Evolutionary conservation across 768 basidiomycete species (phyloP).

Genomic region (Lentinula sp.): DNA sequence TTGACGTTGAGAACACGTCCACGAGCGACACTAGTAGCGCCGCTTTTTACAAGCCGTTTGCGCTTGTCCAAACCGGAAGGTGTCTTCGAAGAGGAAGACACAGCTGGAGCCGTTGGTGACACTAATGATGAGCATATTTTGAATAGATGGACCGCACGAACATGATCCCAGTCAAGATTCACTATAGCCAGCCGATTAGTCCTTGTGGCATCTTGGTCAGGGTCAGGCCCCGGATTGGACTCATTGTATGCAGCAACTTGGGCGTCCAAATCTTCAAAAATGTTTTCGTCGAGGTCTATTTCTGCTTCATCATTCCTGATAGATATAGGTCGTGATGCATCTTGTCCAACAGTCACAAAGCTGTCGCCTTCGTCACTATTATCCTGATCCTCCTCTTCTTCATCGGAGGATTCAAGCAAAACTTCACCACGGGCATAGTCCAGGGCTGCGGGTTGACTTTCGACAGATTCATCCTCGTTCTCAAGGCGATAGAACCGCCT

Average conservation of each 20-base stretch:
- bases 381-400: conserved; percentile 52
- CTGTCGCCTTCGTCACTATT: conserved; percentile 32
- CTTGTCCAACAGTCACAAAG: conserved; percentile 45
- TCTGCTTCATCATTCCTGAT: conserved; percentile 40
- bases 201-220: conserved; percentile 29
- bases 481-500: conserved; percentile 77
- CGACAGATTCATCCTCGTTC: conserved; percentile 30
- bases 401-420: conserved; percentile 82
- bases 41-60: conserved; percentile 12
- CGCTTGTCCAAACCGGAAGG: conserved; percentile 11
- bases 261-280: conserved; percentile 64
- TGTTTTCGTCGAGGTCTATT: conserved; percentile 78
- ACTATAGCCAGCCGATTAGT: conserved; percentile 83
- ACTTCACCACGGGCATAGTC: conserved; percentile 92
- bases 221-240: conserved; percentile 38
- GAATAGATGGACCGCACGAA: conserved; percentile 84
- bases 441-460: conserved; percentile 29
- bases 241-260: conserved; percentile 61
- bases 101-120: conserved; percentile 46
- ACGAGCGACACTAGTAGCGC: conserved; percentile 31
- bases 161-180: conserved; percentile 97
- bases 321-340: conserved; percentile 34
- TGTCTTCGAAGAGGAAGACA: conserved; percentile 19
- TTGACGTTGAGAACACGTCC: conserved; percentile 74
- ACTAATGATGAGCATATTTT: conserved; percentile 89